These are phyloP conservation scores for Blastomyces percursus DNA, from an alignment of 2,329 filamentous ascomycete species.

Conservation along the genomic window DNA sequence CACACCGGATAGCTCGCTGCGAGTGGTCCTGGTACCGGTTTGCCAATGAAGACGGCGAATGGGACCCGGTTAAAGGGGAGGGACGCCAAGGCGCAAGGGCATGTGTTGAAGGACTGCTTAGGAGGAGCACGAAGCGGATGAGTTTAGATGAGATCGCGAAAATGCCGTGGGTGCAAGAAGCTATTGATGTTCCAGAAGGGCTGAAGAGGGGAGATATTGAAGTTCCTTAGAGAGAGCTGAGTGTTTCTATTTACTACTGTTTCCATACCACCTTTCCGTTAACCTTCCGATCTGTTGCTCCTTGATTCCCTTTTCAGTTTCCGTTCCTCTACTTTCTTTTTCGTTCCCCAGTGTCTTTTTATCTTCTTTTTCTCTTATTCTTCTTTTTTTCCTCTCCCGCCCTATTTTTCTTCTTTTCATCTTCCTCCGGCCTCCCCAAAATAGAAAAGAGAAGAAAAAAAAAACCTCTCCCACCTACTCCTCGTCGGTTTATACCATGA, in stretches of 20 bases:
- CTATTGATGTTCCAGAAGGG: constrained; percentile 55
- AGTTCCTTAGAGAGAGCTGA: constrained; percentile 24
- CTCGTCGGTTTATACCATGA: not conserved
- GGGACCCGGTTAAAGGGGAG: constrained; percentile 57
- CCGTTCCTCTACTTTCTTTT: too few relatives aligned
- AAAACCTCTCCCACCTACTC: not conserved
- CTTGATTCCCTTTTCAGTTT: not conserved
- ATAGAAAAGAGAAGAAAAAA: too few relatives aligned
- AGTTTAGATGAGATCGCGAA: constrained; percentile 60
- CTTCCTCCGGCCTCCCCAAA: too few relatives aligned
- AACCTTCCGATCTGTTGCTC: not conserved
- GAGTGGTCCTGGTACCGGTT: constrained; percentile 94
- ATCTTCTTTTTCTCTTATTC: constrained; percentile 10
- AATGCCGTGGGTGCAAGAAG: constrained; percentile 64
- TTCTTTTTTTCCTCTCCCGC: constrained; percentile 14
- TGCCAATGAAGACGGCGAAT: constrained; percentile 73
- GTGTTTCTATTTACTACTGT: not conserved
- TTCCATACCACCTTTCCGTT: not conserved
- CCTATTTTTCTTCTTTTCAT: constrained; percentile 1
- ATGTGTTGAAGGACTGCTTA: constrained; percentile 74
- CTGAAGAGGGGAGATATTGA: constrained; percentile 45
- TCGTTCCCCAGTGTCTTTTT: not conserved
- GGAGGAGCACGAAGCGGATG: constrained; percentile 70
- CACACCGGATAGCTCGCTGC: constrained; percentile 86
- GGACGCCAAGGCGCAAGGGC: constrained; percentile 64